Percentiles rank a stretch among this genome's conserved stretches.
Conservation (phyloP, 352 stramenopile species). For the Pythium dissotocum region DNA sequence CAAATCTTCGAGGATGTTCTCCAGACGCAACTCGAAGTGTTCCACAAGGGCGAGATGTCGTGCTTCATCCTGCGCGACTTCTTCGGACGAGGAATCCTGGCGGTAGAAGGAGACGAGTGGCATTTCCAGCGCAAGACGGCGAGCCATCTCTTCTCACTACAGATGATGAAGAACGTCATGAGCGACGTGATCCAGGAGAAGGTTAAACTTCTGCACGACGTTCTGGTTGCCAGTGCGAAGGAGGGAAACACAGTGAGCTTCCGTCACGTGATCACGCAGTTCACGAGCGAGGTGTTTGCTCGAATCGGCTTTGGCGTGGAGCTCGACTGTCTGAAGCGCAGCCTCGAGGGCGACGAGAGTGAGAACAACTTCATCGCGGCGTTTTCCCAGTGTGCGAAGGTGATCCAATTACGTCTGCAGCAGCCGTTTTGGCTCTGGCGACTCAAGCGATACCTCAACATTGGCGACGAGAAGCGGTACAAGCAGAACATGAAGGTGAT, state of each 20-base stretch:
- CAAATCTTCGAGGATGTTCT: constrained; percentile 47
- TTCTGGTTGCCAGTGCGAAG: constrained; percentile 12
- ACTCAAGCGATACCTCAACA: constrained; percentile 38
- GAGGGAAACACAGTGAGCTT: constrained; percentile 11
- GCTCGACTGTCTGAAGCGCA: constrained; percentile 36
- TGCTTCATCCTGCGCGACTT: constrained; percentile 41
- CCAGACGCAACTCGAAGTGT: constrained; percentile 49
- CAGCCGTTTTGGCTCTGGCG: constrained; percentile 40
- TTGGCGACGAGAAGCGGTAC: constrained; percentile 42
- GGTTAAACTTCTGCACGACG: constrained; percentile 14
- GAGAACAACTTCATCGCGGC: constrained; percentile 25
- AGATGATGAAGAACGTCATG: constrained; percentile 50
- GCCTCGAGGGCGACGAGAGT: constrained; percentile 10
- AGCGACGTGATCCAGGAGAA: constrained; percentile 30
- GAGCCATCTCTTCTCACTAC: constrained; percentile 85
- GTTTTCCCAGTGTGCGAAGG: constrained; percentile 20
- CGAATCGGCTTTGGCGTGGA: constrained; percentile 65
- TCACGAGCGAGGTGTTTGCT: constrained; percentile 59
- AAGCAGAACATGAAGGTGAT: constrained; percentile 43
- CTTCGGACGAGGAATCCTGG: constrained; percentile 67
- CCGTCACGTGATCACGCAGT: constrained; percentile 24
- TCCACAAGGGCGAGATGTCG: constrained; percentile 44
- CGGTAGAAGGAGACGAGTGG: constrained; percentile 59
- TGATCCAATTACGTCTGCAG: constrained; percentile 31
- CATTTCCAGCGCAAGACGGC: constrained; percentile 67